phyloP scores from a whole-genome alignment of 192 early-diverging fungal genomes.

The Backusella psychrophila region DNA sequence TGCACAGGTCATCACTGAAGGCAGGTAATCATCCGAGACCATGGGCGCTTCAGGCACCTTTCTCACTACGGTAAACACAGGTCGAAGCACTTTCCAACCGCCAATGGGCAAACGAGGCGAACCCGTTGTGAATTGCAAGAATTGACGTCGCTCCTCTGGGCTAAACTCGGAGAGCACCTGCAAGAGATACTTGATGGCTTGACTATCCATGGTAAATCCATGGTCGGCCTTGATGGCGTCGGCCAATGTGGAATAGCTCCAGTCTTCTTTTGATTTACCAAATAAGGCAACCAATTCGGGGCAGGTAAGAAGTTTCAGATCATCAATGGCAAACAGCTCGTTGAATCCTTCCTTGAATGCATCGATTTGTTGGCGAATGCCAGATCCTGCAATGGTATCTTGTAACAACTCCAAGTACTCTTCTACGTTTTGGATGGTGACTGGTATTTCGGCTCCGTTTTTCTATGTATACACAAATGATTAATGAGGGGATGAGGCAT shows the following conservation, averaged over 20 bases:
- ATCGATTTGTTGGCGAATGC: conserved; percentile 67
- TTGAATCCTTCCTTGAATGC: conserved; percentile 84
- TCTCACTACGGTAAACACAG: conserved; percentile 85
- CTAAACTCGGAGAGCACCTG: conserved; percentile 68
- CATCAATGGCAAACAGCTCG: conserved; percentile 68
- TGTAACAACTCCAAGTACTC: conserved; percentile 70
- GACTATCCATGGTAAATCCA: conserved; percentile 74
- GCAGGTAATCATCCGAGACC: conserved; percentile 76
- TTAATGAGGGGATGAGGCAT: neutral
- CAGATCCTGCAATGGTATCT: conserved; percentile 60
- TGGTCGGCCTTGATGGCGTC: conserved; percentile 82
- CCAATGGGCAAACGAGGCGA: conserved; percentile 88
- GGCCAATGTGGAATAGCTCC: conserved; percentile 64
- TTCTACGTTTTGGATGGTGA: conserved; percentile 82
- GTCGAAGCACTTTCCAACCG: conserved; percentile 76
- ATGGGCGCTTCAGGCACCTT: conserved; percentile 68
- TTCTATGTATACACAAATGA: conserved; percentile 10
- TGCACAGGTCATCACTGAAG: conserved; percentile 95
- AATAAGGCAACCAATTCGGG: conserved; percentile 72
- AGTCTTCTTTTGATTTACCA: conserved; percentile 73
- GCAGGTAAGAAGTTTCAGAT: conserved; percentile 67
- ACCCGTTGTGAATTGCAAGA: conserved; percentile 88
- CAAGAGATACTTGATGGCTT: conserved; percentile 61
- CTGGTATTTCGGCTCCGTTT: conserved; percentile 60
- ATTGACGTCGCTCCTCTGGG: conserved; percentile 61